phyloP scores from a whole-genome alignment of 768 basidiomycete genomes.

The Leucosporidium creatinivorum region DNA sequence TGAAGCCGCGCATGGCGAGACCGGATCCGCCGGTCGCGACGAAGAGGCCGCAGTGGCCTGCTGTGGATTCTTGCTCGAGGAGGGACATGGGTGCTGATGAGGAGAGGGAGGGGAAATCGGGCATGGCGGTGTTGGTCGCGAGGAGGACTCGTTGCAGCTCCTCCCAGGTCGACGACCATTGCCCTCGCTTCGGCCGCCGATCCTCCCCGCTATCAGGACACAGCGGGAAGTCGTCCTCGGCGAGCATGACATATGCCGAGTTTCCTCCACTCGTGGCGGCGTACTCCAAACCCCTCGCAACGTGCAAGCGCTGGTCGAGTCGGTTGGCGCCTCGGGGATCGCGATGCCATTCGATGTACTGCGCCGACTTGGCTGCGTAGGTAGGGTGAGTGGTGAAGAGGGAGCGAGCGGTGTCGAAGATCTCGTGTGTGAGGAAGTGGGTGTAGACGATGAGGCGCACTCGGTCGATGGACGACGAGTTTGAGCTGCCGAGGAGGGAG shows the following conservation, averaged over 20 bases:
- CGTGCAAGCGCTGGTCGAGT: conserved; percentile 22
- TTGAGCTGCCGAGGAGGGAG: background rate
- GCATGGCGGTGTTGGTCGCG: conserved; percentile 11
- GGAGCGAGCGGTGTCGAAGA: conserved; percentile 10
- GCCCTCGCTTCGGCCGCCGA: background rate
- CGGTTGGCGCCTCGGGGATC: conserved; percentile 13
- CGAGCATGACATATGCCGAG: conserved; percentile 16
- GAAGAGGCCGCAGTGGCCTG: conserved; percentile 21
- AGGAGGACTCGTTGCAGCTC: conserved; percentile 7
- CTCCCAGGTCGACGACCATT: conserved; percentile 2
- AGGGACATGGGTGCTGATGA: background rate
- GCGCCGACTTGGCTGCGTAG: conserved; percentile 6
- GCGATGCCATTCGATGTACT: conserved; percentile 14
- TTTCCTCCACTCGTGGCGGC: background rate
- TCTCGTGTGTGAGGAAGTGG: conserved; percentile 12
- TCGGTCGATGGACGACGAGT: background rate
- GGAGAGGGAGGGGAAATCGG: background rate
- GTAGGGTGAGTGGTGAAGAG: background rate
- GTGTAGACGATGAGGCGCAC: conserved; percentile 20
- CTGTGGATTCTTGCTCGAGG: background rate
- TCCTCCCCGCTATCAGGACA: background rate
- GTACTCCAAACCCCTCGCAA: conserved; percentile 16
- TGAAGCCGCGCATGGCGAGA: conserved; percentile 8
- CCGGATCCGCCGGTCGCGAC: conserved; percentile 20
- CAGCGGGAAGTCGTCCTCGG: conserved; percentile 26